Evolutionary conservation across 257 asterid genomes (phyloP), one percentile per base, ranked within the genome.

Genomic region (Ehretia macrophylla): DNA sequence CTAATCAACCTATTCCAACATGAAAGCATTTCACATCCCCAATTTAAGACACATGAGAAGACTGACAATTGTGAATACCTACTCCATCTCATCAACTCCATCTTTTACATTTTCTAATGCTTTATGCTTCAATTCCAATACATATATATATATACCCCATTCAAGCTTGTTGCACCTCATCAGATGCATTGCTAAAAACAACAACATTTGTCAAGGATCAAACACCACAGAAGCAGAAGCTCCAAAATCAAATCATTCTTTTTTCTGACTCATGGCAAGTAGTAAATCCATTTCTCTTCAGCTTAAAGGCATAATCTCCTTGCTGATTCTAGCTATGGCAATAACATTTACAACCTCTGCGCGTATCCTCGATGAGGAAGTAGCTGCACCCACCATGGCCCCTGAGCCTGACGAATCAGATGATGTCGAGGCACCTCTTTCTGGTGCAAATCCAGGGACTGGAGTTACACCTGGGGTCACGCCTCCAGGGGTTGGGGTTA

Each of bases 81-180:
- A 79, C 73, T 83, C 83, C 90, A 78, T 76, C 58, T 71, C 75
- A 78, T 83, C 90, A 78, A 78, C 90, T 85, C 85, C 81, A 72
- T 64, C 51, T 37, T n/a, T n/a, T 32, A 8, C 50, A 44, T 39
- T 68, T 17, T 22, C 13, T 37, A 19, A 47, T 23, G 44, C 64
- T 56, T 63, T 42, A 55, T 62, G 61, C 63, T 37, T 22, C 10
- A 49, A 58, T 38, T 27, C 35, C 35, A 23, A 21, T 55, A 3
- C n/a, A 17, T 59, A 57, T 66, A 62, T 76, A 67, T 65, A 74
- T 60, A 70, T 4, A 51, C 56, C 11, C 51, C 44, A 32, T 42
- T 16, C 44, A 45, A 13, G 17, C 2, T n/a, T 20, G 20, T 53
- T 55, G 23, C 4, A 54, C 55, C 59, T 5, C 61, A 53, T 37